Conservation (phyloP, 1,284 basidiomycete genomes). For the Rhodotorula sp. region DNA sequence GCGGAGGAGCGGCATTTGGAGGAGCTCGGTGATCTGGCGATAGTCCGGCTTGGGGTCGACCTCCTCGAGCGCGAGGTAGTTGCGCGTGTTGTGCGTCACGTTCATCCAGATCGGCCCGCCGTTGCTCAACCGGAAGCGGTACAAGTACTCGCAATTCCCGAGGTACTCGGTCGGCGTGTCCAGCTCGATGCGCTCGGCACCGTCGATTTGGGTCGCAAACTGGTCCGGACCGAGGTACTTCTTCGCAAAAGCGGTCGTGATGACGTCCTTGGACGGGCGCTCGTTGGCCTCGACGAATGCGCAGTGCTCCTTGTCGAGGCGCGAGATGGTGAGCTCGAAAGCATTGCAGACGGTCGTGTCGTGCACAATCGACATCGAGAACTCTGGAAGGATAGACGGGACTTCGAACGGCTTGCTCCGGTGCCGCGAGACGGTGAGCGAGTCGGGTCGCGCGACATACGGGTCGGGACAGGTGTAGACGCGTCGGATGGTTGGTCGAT, state of each 20-base stretch:
- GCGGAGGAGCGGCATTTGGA: neutral
- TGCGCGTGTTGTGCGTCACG: neutral
- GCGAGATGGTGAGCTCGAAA: conserved; percentile 14
- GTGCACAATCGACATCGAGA: conserved; percentile 16
- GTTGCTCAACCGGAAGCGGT: conserved; percentile 9
- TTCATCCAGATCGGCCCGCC: conserved; percentile 7
- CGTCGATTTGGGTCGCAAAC: conserved; percentile 8
- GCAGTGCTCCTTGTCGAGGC: neutral
- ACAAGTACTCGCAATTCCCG: neutral
- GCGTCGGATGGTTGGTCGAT: neutral
- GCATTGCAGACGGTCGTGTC: conserved; percentile 20
- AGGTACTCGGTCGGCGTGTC: neutral
- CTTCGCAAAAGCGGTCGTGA: neutral
- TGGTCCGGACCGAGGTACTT: conserved; percentile 1
- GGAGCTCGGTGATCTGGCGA: neutral
- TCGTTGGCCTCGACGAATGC: neutral
- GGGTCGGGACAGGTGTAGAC: conserved; percentile 7
- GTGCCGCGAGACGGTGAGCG: neutral
- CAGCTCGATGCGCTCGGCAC: neutral
- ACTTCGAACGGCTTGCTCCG: neutral
- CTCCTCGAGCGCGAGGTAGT: conserved; percentile 6
- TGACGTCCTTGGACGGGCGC: neutral
- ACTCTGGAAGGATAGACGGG: conserved; percentile 1
- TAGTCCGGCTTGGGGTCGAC: neutral
- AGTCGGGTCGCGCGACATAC: neutral